Conservation (phyloP, 495 filamentous ascomycete genomes). For the Letharia lupina region DNA sequence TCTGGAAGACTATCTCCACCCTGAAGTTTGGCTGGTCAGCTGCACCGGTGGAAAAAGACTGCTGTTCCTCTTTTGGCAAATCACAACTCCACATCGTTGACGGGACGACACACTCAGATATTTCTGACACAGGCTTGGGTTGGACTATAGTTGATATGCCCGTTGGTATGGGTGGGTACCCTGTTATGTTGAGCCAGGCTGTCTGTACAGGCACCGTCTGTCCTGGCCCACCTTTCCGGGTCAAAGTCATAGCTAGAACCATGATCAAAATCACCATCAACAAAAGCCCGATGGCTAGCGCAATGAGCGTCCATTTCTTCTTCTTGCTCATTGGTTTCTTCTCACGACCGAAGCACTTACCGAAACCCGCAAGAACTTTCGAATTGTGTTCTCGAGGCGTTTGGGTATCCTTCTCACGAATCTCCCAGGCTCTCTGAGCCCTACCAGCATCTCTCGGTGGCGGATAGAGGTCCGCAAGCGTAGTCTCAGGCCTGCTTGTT, state of each 20-base stretch:
- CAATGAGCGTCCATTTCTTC: conserved; percentile 52
- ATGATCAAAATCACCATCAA: conserved; percentile 51
- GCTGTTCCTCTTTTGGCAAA: conserved; percentile 65
- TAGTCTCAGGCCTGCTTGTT: conserved; percentile 31
- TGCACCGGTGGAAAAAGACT: conserved; percentile 47
- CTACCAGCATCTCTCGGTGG: conserved; percentile 42
- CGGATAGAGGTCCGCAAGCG: conserved; percentile 52
- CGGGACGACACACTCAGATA: conserved; percentile 58
- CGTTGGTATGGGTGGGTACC: conserved; percentile 76
- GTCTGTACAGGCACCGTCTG: conserved; percentile 39
- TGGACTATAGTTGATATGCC: conserved; percentile 69
- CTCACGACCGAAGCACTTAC: conserved; percentile 9
- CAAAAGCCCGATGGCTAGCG: conserved; percentile 45
- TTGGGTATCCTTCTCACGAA: conserved; percentile 56
- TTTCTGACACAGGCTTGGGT: conserved; percentile 48
- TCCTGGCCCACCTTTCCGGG: conserved; percentile 31
- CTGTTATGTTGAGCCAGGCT: conserved; percentile 74
- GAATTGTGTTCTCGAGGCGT: conserved; percentile 35
- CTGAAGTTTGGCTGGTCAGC: conserved; percentile 67
- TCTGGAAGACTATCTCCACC: conserved; percentile 70
- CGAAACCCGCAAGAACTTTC: conserved; percentile 4
- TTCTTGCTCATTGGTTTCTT: conserved; percentile 36
- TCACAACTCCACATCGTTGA: conserved; percentile 73
- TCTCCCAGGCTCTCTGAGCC: conserved; percentile 44
- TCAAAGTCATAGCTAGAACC: conserved; percentile 52